These are phyloP conservation scores for Suzukiozyma palmioleophila DNA, from an alignment of 1,139 yeast species.

Conservation along the genomic window DNA sequence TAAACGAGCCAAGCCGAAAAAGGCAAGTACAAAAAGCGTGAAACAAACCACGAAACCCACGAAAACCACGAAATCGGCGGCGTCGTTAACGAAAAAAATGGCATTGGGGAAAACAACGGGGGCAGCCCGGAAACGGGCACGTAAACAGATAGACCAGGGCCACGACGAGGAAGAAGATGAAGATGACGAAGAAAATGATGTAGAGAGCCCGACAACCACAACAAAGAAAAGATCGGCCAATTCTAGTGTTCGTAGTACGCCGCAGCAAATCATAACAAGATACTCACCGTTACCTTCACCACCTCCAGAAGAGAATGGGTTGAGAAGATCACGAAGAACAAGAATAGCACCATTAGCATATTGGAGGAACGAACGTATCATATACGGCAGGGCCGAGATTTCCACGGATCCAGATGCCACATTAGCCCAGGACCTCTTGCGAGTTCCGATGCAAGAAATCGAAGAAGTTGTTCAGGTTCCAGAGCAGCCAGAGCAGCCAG, in stretches of 20 bases:
- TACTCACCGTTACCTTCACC: constrained; percentile 23
- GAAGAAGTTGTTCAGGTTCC: constrained; percentile 54
- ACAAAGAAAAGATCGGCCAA: constrained; percentile 2
- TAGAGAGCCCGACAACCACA: neutral
- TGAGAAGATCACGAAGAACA: constrained; percentile 55
- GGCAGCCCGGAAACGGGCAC: constrained; percentile 7
- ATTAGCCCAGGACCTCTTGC: constrained; percentile 28
- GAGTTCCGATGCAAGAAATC: constrained; percentile 53
- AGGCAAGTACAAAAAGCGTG: neutral
- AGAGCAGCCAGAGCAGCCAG: constrained; percentile 15
- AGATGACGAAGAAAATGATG: constrained; percentile 9
- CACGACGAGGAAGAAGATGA: constrained; percentile 9
- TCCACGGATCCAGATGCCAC: constrained; percentile 36
- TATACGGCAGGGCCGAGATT: constrained; percentile 52
- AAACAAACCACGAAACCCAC: neutral
- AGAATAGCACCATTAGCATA: constrained; percentile 72
- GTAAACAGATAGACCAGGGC: constrained; percentile 6
- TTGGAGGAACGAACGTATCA: constrained; percentile 80
- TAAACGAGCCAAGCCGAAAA: neutral
- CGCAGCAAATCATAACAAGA: constrained; percentile 1
- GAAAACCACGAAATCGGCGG: constrained; percentile 6
- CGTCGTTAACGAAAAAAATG: constrained; percentile 37
- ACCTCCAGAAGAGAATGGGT: constrained; percentile 42
- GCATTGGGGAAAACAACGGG: constrained; percentile 31
- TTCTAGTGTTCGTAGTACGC: constrained; percentile 2